Base-by-base conservation (phyloP, 768 basidiomycete species). In the Tylopilus plumbeoviolaceoides region DNA sequence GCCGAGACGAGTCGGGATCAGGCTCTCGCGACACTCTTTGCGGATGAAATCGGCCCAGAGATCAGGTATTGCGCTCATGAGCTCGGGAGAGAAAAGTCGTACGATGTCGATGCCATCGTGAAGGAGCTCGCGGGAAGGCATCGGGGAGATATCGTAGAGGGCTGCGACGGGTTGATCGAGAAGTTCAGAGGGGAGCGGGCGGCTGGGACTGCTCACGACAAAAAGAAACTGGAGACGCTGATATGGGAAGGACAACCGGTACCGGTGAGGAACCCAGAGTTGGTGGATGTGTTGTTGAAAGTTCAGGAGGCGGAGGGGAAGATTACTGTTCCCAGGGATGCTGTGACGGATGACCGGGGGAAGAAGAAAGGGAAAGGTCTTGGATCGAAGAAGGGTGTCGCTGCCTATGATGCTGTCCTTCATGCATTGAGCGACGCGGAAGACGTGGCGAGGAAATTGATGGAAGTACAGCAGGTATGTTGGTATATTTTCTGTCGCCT, bases 51-150 rank as follows among this genome's bases (percentile, higher is more conserved):
- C 48, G 85, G 89, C 21, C 93, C 95, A 0, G 85, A 97, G 68
- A 92, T 98, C 49, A 77, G 95, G 42, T 87, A 94, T 70, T 92
- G 88, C 59, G 94, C 95, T 0, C 95, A 98, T 62, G 86, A 92
- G 62, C 75, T 95, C 14, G 90, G 92, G 1, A 75, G 83, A 48
- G 75, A 75, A 40, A 86, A 83, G 61, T 84, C 89, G 4, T 95
- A 94, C 69, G 90, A 93, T 65, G 73, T 93, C 28, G 86, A 89
- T 57, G 80, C 75, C 5, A 87, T 94, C 57, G 86, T 83, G 18
- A 71, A 74, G 6, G 86, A 88, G 50, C 64, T 89, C 12, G 78
- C 84, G 3, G 71, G 77, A 0, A 73, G 75, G 54, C 78, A 84
- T 56, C 75, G 78, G 48, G 78, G 77, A 44, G 71, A 81, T 42